Evolutionary conservation across 495 filamentous ascomycete species (phyloP).

Genomic region (Diplogelasinospora grovesii): DNA sequence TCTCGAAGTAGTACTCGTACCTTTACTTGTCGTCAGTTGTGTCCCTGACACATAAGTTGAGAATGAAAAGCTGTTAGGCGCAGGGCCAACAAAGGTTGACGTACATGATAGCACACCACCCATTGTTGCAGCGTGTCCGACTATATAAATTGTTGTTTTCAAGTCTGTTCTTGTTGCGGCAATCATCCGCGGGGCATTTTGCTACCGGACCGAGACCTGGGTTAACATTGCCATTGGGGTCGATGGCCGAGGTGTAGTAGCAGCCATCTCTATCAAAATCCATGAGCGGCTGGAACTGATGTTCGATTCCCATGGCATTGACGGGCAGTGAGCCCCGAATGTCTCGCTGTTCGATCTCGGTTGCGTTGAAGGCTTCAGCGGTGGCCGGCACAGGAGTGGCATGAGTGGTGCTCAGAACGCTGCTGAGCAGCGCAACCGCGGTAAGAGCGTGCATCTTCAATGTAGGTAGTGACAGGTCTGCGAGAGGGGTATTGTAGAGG

Average conservation of each 20-base stretch:
- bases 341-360: not conserved
- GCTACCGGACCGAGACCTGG: conserved; percentile 14
- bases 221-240: conserved; percentile 22
- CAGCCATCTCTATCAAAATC: conserved; percentile 32
- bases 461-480: too few species aligned
- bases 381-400: too few species aligned
- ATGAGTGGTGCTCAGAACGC: too few species aligned
- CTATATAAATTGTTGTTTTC: conserved; percentile 30
- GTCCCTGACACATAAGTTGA: not conserved
- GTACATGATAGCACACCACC: conserved; percentile 13
- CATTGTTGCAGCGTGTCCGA: conserved; percentile 27
- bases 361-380: too few species aligned
- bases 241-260: conserved; percentile 30
- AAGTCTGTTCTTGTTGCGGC: conserved; percentile 22
- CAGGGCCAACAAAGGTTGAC: not conserved
- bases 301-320: conserved; percentile 1
- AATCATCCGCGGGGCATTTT: conserved; percentile 13
- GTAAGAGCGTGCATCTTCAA: too few species aligned
- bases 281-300: conserved; percentile 27
- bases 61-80: too few species aligned
- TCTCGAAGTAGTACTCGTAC: conserved; percentile 35
- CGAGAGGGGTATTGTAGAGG: too few species aligned
- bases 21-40: not conserved
- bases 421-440: too few species aligned
- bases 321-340: not conserved